A percentile compares a stretch with the other conserved stretches of the same genome.
phyloP scores from a whole-genome alignment of 352 stramenopile genomes.

The Phytophthora macrochlamydospora region DNA sequence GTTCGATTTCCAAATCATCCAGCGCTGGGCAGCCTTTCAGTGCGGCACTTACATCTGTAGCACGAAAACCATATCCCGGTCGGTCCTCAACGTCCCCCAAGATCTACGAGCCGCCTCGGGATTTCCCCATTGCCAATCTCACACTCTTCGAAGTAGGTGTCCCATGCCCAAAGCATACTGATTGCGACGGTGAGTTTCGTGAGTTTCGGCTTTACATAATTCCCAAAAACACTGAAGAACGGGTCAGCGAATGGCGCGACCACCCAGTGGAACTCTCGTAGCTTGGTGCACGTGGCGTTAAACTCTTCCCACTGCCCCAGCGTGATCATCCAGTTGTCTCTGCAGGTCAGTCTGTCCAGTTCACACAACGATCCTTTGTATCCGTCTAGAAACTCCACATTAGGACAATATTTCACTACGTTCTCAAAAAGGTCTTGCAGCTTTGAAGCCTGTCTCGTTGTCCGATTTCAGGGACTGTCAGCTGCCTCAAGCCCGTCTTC shows the following conservation, averaged over 20 bases:
- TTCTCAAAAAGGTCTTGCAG: slow-evolving; percentile 31
- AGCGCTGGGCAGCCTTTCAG: slow-evolving; percentile 47
- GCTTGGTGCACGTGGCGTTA: slow-evolving; percentile 35
- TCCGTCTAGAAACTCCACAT: slow-evolving; percentile 40
- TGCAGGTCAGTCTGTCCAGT: slow-evolving; percentile 40
- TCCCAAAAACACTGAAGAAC: slow-evolving; percentile 48
- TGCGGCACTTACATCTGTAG: slow-evolving; percentile 31
- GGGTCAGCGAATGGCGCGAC: slow-evolving; percentile 41
- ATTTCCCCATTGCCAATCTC: slow-evolving; percentile 8
- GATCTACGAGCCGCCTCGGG: not conserved
- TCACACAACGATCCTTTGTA: slow-evolving; percentile 40
- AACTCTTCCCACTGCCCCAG: slow-evolving; percentile 41
- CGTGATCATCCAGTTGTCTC: slow-evolving; percentile 32
- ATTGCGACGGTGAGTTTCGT: slow-evolving; percentile 35
- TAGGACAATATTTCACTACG: slow-evolving; percentile 32
- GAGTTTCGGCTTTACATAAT: slow-evolving; percentile 38
- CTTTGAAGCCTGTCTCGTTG: slow-evolving; percentile 21
- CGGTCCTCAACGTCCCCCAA: not conserved
- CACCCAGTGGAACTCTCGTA: slow-evolving; percentile 48
- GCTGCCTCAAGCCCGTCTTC: slow-evolving; percentile 29
- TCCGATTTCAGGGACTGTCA: slow-evolving; percentile 28
- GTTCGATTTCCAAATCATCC: slow-evolving; percentile 32
- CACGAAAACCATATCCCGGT: slow-evolving; percentile 26
- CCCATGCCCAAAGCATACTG: slow-evolving; percentile 53
- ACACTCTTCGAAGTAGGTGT: slow-evolving; percentile 32